A percentile compares a stretch with the other conserved stretches of the same genome.
These are phyloP conservation scores for Maudiozyma serrabonitensis DNA, from an alignment of 805 yeast species.

Conservation along the genomic window DNA sequence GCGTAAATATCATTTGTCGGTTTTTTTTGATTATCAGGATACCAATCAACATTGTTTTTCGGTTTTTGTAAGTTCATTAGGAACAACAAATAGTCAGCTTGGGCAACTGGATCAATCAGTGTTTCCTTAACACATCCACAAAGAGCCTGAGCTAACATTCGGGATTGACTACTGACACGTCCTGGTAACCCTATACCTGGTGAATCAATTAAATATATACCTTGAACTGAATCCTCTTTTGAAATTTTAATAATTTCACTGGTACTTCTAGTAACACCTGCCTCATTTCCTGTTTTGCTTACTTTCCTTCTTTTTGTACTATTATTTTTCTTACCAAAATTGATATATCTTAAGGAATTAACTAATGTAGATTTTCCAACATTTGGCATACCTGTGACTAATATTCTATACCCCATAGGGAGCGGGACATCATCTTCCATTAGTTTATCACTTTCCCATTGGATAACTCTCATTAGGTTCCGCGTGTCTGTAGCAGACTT, in stretches of 20 bases:
- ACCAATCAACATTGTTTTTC: slow-evolving; percentile 7
- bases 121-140: slow-evolving; percentile 66
- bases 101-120: slow-evolving; percentile 72
- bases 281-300: slow-evolving; percentile 75
- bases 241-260: slow-evolving; percentile 61
- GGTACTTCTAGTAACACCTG: slow-evolving; percentile 81
- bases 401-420: slow-evolving; percentile 68
- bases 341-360: slow-evolving; percentile 53
- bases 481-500: slow-evolving; percentile 41
- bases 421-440: slow-evolving; percentile 47
- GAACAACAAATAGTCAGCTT: slow-evolving; percentile 76
- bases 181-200: slow-evolving; percentile 86
- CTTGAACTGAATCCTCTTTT: not conserved
- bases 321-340: slow-evolving; percentile 13
- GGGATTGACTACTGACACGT: slow-evolving; percentile 44
- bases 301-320: slow-evolving; percentile 41
- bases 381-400: slow-evolving; percentile 92
- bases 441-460: slow-evolving; percentile 32
- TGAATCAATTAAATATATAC: slow-evolving; percentile 64
- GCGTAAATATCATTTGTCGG: slow-evolving; percentile 69
- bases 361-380: slow-evolving; percentile 92
- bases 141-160: slow-evolving; percentile 65
- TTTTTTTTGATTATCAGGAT: slow-evolving; percentile 15
- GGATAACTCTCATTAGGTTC: slow-evolving; percentile 41
- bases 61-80: slow-evolving; percentile 53